These are phyloP conservation scores for Leccinum variicolor DNA, from an alignment of 768 basidiomycete genomes.

Conservation along the genomic window DNA sequence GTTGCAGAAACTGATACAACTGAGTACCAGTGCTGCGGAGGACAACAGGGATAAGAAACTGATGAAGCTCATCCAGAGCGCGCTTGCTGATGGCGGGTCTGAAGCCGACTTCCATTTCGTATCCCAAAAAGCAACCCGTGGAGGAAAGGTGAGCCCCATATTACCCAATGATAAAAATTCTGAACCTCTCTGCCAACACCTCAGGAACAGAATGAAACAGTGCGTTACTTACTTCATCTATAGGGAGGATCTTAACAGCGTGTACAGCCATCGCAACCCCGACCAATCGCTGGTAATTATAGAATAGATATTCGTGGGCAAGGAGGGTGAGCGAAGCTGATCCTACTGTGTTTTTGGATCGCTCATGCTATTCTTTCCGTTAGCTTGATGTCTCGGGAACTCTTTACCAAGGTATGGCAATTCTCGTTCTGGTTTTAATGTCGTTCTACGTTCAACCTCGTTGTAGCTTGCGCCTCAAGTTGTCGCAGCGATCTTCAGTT, in stretches of 20 bases:
- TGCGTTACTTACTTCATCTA: slow-evolving; percentile 20
- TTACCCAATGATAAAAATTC: slow-evolving; percentile 5
- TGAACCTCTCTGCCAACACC: slow-evolving; percentile 36
- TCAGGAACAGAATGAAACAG: slow-evolving; percentile 36
- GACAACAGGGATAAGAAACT: slow-evolving; percentile 29
- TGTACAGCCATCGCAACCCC: slow-evolving; percentile 3
- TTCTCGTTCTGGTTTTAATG: background rate
- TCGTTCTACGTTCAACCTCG: slow-evolving; percentile 12
- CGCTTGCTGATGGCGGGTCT: slow-evolving; percentile 37
- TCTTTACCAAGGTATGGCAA: slow-evolving; percentile 17
- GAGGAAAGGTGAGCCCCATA: slow-evolving; percentile 27
- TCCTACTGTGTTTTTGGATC: background rate
- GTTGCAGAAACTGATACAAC: slow-evolving; percentile 35
- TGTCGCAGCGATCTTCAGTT: slow-evolving; percentile 42
- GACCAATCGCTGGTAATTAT: slow-evolving; percentile 6
- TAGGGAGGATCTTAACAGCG: background rate
- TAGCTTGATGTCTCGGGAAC: slow-evolving; percentile 33
- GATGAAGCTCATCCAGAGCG: slow-evolving; percentile 41
- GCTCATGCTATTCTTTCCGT: slow-evolving; percentile 6
- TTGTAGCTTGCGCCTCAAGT: slow-evolving; percentile 42
- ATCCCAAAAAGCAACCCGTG: slow-evolving; percentile 28
- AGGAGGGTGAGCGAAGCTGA: slow-evolving; percentile 13
- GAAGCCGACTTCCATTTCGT: background rate
- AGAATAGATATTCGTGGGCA: slow-evolving; percentile 10
- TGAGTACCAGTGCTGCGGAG: slow-evolving; percentile 28